Evolutionary conservation across 306 rosid genomes (phyloP).

Genomic region (Medicago arabica): DNA sequence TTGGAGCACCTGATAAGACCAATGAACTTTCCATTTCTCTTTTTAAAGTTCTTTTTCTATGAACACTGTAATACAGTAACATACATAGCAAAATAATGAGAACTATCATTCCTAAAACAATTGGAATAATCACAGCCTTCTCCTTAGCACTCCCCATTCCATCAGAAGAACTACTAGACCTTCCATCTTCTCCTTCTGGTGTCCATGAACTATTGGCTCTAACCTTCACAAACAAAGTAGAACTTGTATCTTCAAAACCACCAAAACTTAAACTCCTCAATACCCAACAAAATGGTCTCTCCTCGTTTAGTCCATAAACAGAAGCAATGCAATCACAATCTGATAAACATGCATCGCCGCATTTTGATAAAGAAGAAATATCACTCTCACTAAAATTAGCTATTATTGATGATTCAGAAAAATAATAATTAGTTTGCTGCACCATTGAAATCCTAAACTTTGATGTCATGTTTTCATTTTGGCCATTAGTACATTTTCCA

Average conservation of each 20-base stretch:
- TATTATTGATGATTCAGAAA: conserved; percentile 74
- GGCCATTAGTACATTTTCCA: conserved; percentile 59
- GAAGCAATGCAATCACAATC: conserved; percentile 95
- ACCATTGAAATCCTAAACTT: conserved; percentile 59
- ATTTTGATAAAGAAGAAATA: conserved; percentile 60
- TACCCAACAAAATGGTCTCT: conserved; percentile 86
- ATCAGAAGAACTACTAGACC: conserved; percentile 52
- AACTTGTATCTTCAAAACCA: conserved; percentile 84
- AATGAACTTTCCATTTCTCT: conserved; percentile 76
- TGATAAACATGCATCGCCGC: conserved; percentile 86
- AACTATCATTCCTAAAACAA: conserved; percentile 67
- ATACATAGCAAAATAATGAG: conserved; percentile 72
- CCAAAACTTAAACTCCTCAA: conserved; percentile 83
- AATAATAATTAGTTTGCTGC: conserved; percentile 86
- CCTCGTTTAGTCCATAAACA: conserved; percentile 81
- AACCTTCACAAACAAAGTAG: conserved; percentile 82
- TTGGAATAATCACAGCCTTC: conserved; percentile 75
- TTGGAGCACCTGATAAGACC: conserved; percentile 82
- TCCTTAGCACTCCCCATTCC: conserved; percentile 54
- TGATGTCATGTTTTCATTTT: conserved; percentile 45
- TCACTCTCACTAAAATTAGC: conserved; percentile 92
- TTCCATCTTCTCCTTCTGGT: conserved; percentile 45
- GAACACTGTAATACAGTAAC: conserved; percentile 74
- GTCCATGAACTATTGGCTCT: conserved; percentile 59
- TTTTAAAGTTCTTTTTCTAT: conserved; percentile 65